Conservation (phyloP, 352 stramenopile genomes). For the Globisporangium carolinianum region DNA sequence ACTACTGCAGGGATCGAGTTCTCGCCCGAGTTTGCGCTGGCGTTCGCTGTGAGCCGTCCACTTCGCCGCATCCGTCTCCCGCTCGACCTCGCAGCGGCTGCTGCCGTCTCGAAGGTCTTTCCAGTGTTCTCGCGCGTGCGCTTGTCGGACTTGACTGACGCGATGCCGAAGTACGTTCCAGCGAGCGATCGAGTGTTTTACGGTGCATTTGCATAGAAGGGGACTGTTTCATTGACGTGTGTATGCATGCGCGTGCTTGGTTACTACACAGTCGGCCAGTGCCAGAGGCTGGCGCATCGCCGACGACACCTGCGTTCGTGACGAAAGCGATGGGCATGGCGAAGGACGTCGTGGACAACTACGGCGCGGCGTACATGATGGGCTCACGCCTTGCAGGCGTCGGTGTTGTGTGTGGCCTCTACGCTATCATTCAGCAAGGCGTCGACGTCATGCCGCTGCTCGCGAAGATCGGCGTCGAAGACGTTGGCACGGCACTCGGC, state of each 20-base stretch:
- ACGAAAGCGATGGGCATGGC: conserved; percentile 60
- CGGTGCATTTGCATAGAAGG: not conserved
- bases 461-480: conserved; percentile 58
- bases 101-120: conserved; percentile 61
- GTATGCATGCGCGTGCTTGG: not conserved
- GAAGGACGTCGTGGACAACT: conserved; percentile 77
- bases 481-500: conserved; percentile 61
- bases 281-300: conserved; percentile 5
- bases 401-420: conserved; percentile 60
- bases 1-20: conserved; percentile 42
- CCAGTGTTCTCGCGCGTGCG: conserved; percentile 65
- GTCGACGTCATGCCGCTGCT: conserved; percentile 79
- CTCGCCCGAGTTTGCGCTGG: conserved; percentile 81
- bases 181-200: not conserved
- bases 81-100: conserved; percentile 61
- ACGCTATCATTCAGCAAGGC: conserved; percentile 74
- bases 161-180: conserved; percentile 43
- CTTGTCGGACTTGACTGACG: conserved; percentile 55
- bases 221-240: not conserved
- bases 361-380: conserved; percentile 87
- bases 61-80: conserved; percentile 77
- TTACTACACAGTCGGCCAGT: conserved; percentile 17
- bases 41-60: conserved; percentile 75
- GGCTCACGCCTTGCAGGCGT: conserved; percentile 76
- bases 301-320: conserved; percentile 30